These are phyloP conservation scores for Purpureocillium lavendulum DNA, from an alignment of 2,329 filamentous ascomycete genomes.

Conservation along the genomic window DNA sequence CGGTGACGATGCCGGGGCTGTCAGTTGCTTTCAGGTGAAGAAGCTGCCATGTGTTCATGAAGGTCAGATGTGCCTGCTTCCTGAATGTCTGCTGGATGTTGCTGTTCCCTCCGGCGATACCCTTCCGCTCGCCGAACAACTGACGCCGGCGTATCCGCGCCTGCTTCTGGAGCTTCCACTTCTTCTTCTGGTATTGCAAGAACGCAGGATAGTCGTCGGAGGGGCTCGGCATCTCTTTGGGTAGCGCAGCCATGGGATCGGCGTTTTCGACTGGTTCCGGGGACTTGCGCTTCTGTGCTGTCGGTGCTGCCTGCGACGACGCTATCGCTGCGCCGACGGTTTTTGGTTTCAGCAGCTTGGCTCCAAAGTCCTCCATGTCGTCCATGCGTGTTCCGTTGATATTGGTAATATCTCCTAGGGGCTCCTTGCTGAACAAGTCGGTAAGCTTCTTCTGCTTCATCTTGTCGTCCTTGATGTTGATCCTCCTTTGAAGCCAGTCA, in stretches of 20 bases:
- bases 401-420: slow-evolving; percentile 67
- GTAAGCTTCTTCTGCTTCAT: slow-evolving; percentile 99
- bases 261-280: slow-evolving; percentile 57
- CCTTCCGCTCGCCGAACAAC: slow-evolving; percentile 79
- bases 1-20: slow-evolving; percentile 75
- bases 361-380: slow-evolving; percentile 78
- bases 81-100: slow-evolving; percentile 68
- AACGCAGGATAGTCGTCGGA: slow-evolving; percentile 83
- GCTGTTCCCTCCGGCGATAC: slow-evolving; percentile 37
- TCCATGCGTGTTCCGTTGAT: slow-evolving; percentile 42
- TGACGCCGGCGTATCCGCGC: slow-evolving; percentile 78
- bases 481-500: slow-evolving; percentile 90
- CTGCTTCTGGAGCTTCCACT: slow-evolving; percentile 97
- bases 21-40: slow-evolving; percentile 79
- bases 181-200: slow-evolving; percentile 91
- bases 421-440: slow-evolving; percentile 69
- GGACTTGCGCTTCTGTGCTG: slow-evolving; percentile 62
- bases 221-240: slow-evolving; percentile 74
- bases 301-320: slow-evolving; percentile 42
- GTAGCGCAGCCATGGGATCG: slow-evolving; percentile 77
- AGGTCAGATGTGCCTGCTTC: slow-evolving; percentile 84
- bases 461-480: slow-evolving; percentile 91
- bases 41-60: slow-evolving; percentile 91
- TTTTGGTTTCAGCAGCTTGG: slow-evolving; percentile 58
- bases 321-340: slow-evolving; percentile 44